These are phyloP conservation scores for Pythium phragmiticola DNA, from an alignment of 352 stramenopile species.

Conservation along the genomic window DNA sequence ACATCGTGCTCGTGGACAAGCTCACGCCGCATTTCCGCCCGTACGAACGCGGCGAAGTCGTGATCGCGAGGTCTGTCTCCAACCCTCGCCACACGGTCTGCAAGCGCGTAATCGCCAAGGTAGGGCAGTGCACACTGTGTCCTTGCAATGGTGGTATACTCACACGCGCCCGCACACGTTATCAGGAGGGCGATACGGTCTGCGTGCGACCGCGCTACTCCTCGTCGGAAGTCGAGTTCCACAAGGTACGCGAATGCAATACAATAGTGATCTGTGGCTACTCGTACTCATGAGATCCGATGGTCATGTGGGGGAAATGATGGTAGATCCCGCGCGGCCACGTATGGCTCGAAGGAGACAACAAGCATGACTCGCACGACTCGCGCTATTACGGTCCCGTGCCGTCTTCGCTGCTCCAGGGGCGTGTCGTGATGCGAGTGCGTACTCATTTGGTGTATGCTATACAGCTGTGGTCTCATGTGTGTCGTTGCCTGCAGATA, in stretches of 20 bases:
- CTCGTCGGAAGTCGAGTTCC: constrained; percentile 70
- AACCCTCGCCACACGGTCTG: constrained; percentile 86
- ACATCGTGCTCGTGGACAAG: constrained; percentile 90
- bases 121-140: constrained; percentile 12
- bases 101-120: constrained; percentile 86
- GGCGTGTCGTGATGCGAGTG: constrained; percentile 86
- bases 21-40: constrained; percentile 65
- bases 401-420: constrained; percentile 89
- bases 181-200: constrained; percentile 76
- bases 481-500: constrained; percentile 39
- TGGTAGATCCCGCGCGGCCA: constrained; percentile 86
- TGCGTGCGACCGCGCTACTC: constrained; percentile 69
- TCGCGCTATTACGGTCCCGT: constrained; percentile 95
- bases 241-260: constrained; percentile 39
- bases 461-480: neutral
- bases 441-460: constrained; percentile 7
- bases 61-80: constrained; percentile 87
- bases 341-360: constrained; percentile 97
- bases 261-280: no score
- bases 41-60: constrained; percentile 78
- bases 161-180: neutral
- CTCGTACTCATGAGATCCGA: neutral
- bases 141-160: neutral
- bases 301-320: neutral
- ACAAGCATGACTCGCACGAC: constrained; percentile 94